Base-by-base conservation (phyloP, 2,329 filamentous ascomycete genomes). In the Myriosclerotinia scirpicola region DNA sequence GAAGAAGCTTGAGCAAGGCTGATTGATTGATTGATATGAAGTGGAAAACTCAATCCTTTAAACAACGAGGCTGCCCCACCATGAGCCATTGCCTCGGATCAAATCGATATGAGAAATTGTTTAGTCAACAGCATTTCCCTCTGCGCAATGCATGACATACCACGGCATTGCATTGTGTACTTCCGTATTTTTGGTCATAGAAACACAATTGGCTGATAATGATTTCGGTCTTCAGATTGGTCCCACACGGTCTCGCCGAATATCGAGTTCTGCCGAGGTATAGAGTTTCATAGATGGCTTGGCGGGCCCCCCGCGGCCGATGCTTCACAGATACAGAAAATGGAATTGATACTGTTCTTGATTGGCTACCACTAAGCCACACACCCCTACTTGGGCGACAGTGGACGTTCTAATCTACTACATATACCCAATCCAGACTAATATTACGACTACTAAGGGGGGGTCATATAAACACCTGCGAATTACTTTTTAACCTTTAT, bases 311-410 rank as follows among this genome's bases (percentile, higher is more conserved):
- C 30, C 15, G n/a, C 62, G 3, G 46, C 15, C 30, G 48, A 40
- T 30, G 82, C 85, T 11, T 50, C 26, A 26, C 26, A 26, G 26
- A 26, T 26, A n/a, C n/a, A n/a, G n/a, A n/a, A n/a, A n/a, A n/a
- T n/a, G n/a, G n/a, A n/a, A n/a, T n/a, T n/a, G n/a, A n/a, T n/a
- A n/a, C n/a, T n/a, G n/a, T n/a, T n/a, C n/a, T n/a, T n/a, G n/a
- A n/a, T n/a, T n/a, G n/a, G n/a, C n/a, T n/a, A n/a, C n/a, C n/a
- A n/a, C n/a, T n/a, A n/a, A n/a, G n/a, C n/a, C n/a, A n/a, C n/a
- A n/a, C n/a, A n/a, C n/a, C n/a, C n/a, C n/a, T n/a, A n/a, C n/a
- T n/a, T n/a, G n/a, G n/a, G n/a, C n/a, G n/a, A n/a, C n/a, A n/a
- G n/a, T n/a, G n/a, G n/a, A n/a, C n/a, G n/a, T n/a, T n/a, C n/a